These are phyloP conservation scores for Jimgerdemannia lactiflua DNA, from an alignment of 192 early-diverging fungal species.

Conservation along the genomic window DNA sequence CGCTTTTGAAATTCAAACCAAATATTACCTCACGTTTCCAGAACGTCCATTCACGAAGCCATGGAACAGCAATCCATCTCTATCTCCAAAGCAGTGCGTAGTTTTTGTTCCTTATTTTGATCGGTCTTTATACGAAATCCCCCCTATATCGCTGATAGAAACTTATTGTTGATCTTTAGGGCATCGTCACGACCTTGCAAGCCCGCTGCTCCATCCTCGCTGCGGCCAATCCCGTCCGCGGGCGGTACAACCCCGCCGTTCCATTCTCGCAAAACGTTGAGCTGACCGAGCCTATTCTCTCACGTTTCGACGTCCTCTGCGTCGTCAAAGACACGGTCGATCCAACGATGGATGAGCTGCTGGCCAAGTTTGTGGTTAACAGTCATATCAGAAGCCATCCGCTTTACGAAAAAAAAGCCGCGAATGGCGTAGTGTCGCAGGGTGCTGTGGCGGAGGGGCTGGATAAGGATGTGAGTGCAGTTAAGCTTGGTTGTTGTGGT, in stretches of 20 bases:
- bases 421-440: conserved; percentile 23
- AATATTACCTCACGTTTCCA: conserved; percentile 9
- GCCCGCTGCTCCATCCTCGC: conserved; percentile 81
- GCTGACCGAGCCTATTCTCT: conserved; percentile 97
- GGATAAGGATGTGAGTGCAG: conserved; percentile 57
- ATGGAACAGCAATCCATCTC: conserved; percentile 93
- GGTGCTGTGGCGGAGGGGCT: conserved; percentile 36
- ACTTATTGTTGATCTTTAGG: not conserved
- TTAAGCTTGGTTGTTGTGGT: not conserved
- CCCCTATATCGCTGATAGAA: no score
- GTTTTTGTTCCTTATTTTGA: no score
- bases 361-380: conserved; percentile 93
- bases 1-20: no score
- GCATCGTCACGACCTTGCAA: conserved; percentile 79
- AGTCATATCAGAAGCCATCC: conserved; percentile 94
- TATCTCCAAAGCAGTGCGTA: conserved; percentile 82
- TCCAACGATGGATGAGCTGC: conserved; percentile 82
- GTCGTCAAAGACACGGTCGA: conserved; percentile 95
- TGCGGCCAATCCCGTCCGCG: conserved; percentile 82
- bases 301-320: conserved; percentile 96
- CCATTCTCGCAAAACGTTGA: conserved; percentile 98
- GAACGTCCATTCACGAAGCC: conserved; percentile 94
- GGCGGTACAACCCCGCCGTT: conserved; percentile 84
- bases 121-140: no score
- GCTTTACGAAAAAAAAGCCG: conserved; percentile 31